These are phyloP conservation scores for Calycina herbarum DNA, from an alignment of 2,329 filamentous ascomycete species.

Conservation along the genomic window DNA sequence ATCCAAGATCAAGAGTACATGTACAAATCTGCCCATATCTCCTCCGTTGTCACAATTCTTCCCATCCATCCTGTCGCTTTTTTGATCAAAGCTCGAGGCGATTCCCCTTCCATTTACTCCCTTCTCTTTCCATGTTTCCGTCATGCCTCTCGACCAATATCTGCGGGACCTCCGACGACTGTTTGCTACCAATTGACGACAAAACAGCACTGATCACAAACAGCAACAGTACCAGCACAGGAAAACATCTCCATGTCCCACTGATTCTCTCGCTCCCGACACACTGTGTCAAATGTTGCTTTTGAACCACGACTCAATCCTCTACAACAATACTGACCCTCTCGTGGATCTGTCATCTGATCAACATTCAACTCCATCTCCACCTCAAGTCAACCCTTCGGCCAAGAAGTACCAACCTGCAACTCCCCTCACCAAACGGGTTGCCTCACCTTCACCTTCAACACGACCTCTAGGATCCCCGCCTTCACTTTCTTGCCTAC, in stretches of 20 bases:
- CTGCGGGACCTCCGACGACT: constrained; percentile 23
- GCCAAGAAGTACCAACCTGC: neutral
- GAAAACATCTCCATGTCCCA: constrained; percentile 6
- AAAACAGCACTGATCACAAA: constrained; percentile 19
- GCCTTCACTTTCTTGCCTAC: neutral
- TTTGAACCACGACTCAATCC: constrained; percentile 3
- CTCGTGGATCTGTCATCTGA: neutral
- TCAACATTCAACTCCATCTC: neutral
- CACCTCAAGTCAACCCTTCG: neutral
- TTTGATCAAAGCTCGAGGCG: neutral
- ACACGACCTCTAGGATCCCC: neutral
- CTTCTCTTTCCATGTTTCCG: neutral
- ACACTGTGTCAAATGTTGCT: constrained; percentile 14
- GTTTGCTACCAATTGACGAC: constrained; percentile 25
- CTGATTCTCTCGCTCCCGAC: constrained; percentile 6
- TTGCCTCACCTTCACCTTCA: neutral
- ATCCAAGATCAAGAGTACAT: too few species aligned
- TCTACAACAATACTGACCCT: neutral
- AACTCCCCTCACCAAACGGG: neutral
- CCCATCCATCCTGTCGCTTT: too few species aligned
- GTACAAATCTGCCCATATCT: too few species aligned
- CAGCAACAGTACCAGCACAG: constrained; percentile 9
- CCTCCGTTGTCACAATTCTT: too few species aligned
- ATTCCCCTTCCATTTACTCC: neutral
- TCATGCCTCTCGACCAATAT: constrained; percentile 17